phyloP scores from a whole-genome alignment of 2,329 filamentous ascomycete genomes.

The Ceratocystis ficicola region DNA sequence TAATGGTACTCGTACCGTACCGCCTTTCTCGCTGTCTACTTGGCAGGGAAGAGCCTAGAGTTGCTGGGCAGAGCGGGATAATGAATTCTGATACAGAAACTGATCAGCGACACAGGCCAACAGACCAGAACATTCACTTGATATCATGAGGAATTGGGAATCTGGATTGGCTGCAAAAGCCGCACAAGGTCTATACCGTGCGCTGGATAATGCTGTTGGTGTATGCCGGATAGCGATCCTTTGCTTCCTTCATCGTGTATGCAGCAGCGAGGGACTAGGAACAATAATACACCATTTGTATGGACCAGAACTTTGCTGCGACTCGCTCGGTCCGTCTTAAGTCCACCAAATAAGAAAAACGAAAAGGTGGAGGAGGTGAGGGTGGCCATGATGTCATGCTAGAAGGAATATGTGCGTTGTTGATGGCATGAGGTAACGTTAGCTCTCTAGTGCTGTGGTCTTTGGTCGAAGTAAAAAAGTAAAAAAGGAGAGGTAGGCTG shows the following conservation, averaged over 20 bases:
- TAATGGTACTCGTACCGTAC: too few species aligned
- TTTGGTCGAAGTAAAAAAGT: neutral
- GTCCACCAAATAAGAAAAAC: neutral
- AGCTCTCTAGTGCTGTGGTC: neutral
- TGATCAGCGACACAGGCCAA: neutral
- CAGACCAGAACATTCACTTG: neutral
- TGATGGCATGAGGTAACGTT: conserved; percentile 3
- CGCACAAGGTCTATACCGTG: neutral
- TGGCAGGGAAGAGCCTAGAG: neutral
- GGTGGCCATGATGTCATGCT: neutral
- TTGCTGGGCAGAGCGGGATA: neutral
- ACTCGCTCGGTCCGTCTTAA: neutral
- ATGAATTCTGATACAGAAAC: neutral
- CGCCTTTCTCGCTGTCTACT: neutral
- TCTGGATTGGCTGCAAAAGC: neutral
- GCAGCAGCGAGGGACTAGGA: neutral
- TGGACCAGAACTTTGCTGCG: too few species aligned
- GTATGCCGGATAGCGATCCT: neutral
- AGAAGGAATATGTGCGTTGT: neutral
- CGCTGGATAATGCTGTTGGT: neutral
- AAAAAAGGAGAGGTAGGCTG: too few species aligned
- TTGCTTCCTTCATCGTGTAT: conserved; percentile 5
- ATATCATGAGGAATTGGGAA: neutral
- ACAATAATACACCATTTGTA: neutral
- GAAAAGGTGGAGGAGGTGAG: neutral